Conservation (phyloP, 345 rosid genomes). For the Hibiscus syriacus region DNA sequence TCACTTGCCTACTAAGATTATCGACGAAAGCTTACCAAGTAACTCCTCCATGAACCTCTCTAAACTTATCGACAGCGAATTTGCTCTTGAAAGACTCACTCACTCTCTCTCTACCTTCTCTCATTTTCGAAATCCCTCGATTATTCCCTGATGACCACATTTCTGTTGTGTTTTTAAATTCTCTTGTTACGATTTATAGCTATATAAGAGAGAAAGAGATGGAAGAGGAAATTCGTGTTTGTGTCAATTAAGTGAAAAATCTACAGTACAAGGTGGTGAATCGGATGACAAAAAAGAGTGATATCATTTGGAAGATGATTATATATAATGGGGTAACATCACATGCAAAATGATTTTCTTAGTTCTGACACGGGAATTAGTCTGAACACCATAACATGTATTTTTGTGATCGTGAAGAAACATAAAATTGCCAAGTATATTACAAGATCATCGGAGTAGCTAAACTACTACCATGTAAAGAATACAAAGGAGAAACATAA, state of each 20-base stretch:
- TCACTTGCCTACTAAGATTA: too few relatives aligned
- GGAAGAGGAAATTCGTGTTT: not conserved
- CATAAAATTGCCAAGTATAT: not conserved
- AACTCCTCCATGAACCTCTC: too few relatives aligned
- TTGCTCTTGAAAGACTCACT: too few relatives aligned
- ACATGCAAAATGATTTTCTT: not conserved
- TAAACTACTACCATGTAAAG: constrained; percentile 1
- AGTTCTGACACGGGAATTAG: not conserved
- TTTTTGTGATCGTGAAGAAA: constrained; percentile 1
- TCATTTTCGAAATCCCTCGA: too few relatives aligned
- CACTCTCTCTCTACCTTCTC: too few relatives aligned
- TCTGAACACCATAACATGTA: not conserved
- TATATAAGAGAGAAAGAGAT: too few relatives aligned
- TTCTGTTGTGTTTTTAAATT: too few relatives aligned
- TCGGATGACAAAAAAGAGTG: not conserved
- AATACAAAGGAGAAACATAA: constrained; percentile 7
- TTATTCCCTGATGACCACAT: too few relatives aligned
- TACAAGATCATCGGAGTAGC: not conserved
- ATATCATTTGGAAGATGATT: not conserved
- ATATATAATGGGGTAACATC: not conserved
- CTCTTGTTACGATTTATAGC: too few relatives aligned
- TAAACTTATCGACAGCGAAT: too few relatives aligned
- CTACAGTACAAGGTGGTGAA: not conserved
- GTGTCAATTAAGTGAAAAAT: not conserved
- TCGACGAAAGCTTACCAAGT: too few relatives aligned